Evolutionary conservation across 768 basidiomycete genomes (phyloP), one percentile per base, ranked within the genome.

Genomic region (Collybia mongolica): DNA sequence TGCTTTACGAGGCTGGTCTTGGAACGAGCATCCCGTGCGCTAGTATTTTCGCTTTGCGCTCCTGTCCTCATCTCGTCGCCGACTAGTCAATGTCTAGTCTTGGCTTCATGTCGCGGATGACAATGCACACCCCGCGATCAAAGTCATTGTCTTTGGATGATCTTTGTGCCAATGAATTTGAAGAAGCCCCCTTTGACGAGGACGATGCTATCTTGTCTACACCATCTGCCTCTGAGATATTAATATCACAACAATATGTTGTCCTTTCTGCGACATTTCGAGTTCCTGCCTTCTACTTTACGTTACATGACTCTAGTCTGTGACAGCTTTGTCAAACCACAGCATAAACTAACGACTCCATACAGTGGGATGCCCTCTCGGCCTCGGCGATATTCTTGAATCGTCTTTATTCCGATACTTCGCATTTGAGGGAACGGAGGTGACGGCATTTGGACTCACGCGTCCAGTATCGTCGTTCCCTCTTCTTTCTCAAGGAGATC

Each of bases 221-320:
- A 9, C 38, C 55, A 46, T 45, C 54, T 23, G 50, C 53, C 3
- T 53, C 52, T 7, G 68, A 72, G 46, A 58, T 65, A 37, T 56
- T 88, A 36, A 72, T 65, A 29, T 82, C 74, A 54, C 68, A 70
- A 41, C 86, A 93, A 66, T 86, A 81, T 52, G 70, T 95, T 46
- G 86, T 84, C 26, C 87, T 82, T 63, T 93, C 91, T 22, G 70
- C 85, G 8, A 86, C 88, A 0, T 96, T 87, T 62, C 81, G 78
- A 59, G 90, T 91, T 1, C 93, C 93, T 6, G 78, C 83, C 1
- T 87, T 96, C 60, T 94, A 93, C 69, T 93, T 95, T 66, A 78
- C 80, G 3, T 67, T 88, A 12, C 77, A 86, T 54, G 75, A 82
- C 58, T 64, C 76, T 39, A 80, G 93, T 93, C 61, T 64, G 91